Base-by-base conservation (phyloP, 139 green algal species). In the Ettlia oleoabundans region DNA sequence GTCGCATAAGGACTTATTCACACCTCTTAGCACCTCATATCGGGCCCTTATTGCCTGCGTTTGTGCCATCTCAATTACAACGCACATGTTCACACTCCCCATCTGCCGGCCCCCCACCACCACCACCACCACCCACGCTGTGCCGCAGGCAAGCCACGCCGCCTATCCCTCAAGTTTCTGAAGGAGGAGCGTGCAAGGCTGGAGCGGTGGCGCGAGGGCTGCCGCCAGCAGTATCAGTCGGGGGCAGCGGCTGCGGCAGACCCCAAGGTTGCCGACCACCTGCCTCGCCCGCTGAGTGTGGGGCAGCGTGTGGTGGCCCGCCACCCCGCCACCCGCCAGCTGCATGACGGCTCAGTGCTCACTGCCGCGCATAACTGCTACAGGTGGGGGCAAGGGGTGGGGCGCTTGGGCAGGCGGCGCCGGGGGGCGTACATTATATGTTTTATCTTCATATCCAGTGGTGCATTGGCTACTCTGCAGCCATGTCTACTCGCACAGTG, bases 301-400 rank as follows among this genome's bases (percentile, higher is more conserved):
- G 92, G 90, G 19, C 91, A 97, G 89, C 80, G 86, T 1, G 96
- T 98, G 30, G 88, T 88, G n/a, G 96, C 96, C 10, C 86, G 91
- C 4, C 96, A 98, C 90, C 95, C 95, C 8, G 24, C 67, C 71
- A 95, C 90, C 28, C 86, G 89, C 61, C 88, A 93, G 81, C 82
- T 97, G 61, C 87, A 95, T 62, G 94, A 97, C 58, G 96, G 96
- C 43, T 85, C 85, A n/a, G 86, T 98, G 64, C 90, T 98, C 15
- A 98, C 95, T 2, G 90, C 92, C 28, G 90, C 90, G 43, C 80
- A 86, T 51, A 86, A 76, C 84, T 91, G 89, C 74, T 96, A 93
- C 90, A 89, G 91, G 83, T 91, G 32, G 65, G 63, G 63, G 40
- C 43, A 4, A 19, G 22, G 47, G 24, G 26, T 81, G 76, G 26